phyloP scores from a whole-genome alignment of 1,284 basidiomycete species.

The Puccinia hordei region DNA sequence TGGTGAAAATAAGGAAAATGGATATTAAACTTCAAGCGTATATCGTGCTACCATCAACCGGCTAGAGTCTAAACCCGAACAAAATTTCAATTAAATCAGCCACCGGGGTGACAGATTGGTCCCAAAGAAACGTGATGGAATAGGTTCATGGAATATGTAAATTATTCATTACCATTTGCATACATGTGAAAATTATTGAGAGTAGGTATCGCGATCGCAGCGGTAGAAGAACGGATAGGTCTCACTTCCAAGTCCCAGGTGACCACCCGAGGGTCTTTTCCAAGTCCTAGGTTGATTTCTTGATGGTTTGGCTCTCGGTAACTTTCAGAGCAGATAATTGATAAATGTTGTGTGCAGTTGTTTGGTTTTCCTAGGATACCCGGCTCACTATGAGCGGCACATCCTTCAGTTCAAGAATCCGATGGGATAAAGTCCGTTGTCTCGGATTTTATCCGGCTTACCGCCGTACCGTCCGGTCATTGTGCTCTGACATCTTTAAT shows the following conservation, averaged over 20 bases:
- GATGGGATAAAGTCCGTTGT: neutral
- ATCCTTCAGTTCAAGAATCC: neutral
- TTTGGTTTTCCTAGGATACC: no score
- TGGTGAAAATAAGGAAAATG: neutral
- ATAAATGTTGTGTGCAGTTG: neutral
- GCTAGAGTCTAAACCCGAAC: neutral
- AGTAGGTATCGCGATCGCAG: no score
- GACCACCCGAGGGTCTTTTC: neutral
- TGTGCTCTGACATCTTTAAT: no score
- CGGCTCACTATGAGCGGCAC: no score
- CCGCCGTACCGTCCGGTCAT: no score
- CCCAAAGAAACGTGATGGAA: no score
- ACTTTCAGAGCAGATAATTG: neutral
- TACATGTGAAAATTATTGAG: no score
- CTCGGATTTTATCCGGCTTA: no score
- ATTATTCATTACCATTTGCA: neutral
- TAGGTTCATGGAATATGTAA: neutral
- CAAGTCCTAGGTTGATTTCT: no score
- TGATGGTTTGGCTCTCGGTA: neutral
- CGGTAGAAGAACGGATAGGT: neutral
- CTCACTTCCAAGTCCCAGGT: neutral
- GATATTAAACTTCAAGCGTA: neutral
- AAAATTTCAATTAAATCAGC: neutral
- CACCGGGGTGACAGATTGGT: no score
- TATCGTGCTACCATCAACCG: conserved; percentile 11